Conservation (phyloP, 495 filamentous ascomycete species). For the Trichoderma asperelloides region DNA sequence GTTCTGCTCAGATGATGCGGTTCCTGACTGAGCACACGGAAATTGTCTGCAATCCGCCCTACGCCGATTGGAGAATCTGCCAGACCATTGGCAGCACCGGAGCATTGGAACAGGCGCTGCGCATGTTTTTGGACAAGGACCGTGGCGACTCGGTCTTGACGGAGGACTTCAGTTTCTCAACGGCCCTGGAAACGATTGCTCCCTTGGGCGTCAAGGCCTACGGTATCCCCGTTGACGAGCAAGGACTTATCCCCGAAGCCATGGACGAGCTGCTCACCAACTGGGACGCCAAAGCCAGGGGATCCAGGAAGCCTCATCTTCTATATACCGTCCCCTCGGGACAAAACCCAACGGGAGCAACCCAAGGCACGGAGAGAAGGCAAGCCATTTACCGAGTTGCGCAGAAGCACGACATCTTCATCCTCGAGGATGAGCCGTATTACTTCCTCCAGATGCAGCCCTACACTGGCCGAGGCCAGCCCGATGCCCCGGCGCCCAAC, state of each 20-base stretch:
- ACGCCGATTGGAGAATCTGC: slow-evolving; percentile 73
- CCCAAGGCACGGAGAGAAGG: slow-evolving; percentile 57
- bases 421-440: slow-evolving; percentile 96
- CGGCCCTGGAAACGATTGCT: slow-evolving; percentile 68
- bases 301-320: slow-evolving; percentile 61
- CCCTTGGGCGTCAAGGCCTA: slow-evolving; percentile 68
- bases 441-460: slow-evolving; percentile 94
- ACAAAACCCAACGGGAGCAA: slow-evolving; percentile 89
- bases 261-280: slow-evolving; percentile 57
- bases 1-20: slow-evolving; percentile 75
- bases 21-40: slow-evolving; percentile 93
- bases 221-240: slow-evolving; percentile 65
- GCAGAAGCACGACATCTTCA: slow-evolving; percentile 74
- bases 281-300: slow-evolving; percentile 53
- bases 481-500: slow-evolving; percentile 23
- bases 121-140: slow-evolving; percentile 63
- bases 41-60: slow-evolving; percentile 64
- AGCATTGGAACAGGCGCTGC: slow-evolving; percentile 64
- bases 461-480: slow-evolving; percentile 47
- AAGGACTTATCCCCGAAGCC: slow-evolving; percentile 61
- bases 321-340: slow-evolving; percentile 81
- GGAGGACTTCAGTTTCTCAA: slow-evolving; percentile 81
- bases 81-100: slow-evolving; percentile 72
- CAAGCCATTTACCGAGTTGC: slow-evolving; percentile 65
- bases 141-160: slow-evolving; percentile 64